Base-by-base conservation (phyloP, 352 stramenopile genomes). In the Lagenidium giganteum region DNA sequence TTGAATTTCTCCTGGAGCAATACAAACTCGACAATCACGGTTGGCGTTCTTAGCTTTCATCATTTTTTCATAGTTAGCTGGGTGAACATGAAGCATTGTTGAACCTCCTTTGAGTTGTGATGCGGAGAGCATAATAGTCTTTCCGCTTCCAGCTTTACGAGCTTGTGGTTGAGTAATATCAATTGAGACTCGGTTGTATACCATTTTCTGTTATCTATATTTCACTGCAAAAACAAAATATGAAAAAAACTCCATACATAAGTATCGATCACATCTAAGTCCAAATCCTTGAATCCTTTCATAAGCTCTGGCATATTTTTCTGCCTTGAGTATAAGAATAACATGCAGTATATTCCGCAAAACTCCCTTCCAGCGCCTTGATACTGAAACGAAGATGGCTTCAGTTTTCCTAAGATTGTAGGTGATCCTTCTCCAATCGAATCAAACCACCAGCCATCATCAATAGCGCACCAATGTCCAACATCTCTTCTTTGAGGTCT, bases 181-280 rank as follows among this genome's bases (percentile, higher is more conserved):
- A 5, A 4, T 32, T 3, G 38, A 55, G 22, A 55, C 26, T 12
- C 33, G 37, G 9, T 41, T 43, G 18, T 51, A 51, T 17, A 57
- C 24, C 1, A 13, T 48, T n/a, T n/a, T n/a, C n/a, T n/a, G n/a
- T n/a, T n/a, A n/a, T n/a, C n/a, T n/a, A n/a, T n/a, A n/a, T n/a
- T n/a, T n/a, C n/a, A n/a, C n/a, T 0, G 11, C 41, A 36, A 40
- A 29, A 35, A 31, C 42, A 43, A 35, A 42, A 30, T 32, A 11
- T 60, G 46, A 55, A 51, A 49, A 3, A 42, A 46, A 29, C 47
- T 43, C 38, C 49, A n/a, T 42, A 61, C 40, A 8, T 37, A 33
- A 24, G 55, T 32, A n/a, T n/a, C n/a, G n/a, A n/a, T n/a, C n/a
- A n/a, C n/a, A n/a, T n/a, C n/a, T n/a, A n/a, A n/a, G 23, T 51